phyloP scores from a whole-genome alignment of 169 alveolate species.

The Amoebophrya sp. region DNA sequence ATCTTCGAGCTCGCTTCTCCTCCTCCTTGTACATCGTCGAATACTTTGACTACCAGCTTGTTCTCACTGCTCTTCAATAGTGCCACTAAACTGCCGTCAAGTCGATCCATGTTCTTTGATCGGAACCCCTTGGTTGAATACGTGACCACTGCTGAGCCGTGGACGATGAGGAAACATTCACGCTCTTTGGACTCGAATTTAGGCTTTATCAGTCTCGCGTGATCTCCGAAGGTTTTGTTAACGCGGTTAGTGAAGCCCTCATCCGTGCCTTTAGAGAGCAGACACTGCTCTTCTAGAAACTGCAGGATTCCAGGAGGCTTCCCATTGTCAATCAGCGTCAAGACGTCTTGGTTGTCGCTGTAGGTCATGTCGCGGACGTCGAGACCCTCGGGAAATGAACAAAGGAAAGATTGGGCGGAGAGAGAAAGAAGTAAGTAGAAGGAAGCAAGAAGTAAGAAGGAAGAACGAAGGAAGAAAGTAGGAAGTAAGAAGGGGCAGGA shows the following conservation, averaged over 20 bases:
- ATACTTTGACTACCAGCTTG: neutral
- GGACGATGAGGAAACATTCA: neutral
- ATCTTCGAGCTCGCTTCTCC: neutral
- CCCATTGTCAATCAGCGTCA: neutral
- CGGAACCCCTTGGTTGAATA: neutral
- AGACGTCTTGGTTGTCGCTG: neutral
- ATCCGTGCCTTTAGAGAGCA: neutral
- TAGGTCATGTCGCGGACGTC: neutral
- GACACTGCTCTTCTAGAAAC: constrained; percentile 16
- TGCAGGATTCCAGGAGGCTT: neutral
- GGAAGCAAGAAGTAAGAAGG: too few relatives aligned
- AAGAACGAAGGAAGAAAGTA: neutral
- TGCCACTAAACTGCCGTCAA: neutral
- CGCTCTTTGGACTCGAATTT: neutral
- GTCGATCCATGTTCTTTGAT: neutral
- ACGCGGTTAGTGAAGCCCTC: neutral
- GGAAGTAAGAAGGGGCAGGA: neutral
- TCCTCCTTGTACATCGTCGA: neutral
- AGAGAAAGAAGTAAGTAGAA: too few relatives aligned
- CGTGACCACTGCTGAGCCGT: neutral
- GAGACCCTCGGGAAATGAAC: too few relatives aligned
- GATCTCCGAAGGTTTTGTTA: neutral
- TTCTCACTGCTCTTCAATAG: neutral
- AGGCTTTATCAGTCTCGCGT: neutral
- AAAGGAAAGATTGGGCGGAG: too few relatives aligned